Evolutionary conservation across 1,284 basidiomycete species (phyloP), one percentile per base, ranked within the genome.

Genomic region (Tilletia indica): DNA sequence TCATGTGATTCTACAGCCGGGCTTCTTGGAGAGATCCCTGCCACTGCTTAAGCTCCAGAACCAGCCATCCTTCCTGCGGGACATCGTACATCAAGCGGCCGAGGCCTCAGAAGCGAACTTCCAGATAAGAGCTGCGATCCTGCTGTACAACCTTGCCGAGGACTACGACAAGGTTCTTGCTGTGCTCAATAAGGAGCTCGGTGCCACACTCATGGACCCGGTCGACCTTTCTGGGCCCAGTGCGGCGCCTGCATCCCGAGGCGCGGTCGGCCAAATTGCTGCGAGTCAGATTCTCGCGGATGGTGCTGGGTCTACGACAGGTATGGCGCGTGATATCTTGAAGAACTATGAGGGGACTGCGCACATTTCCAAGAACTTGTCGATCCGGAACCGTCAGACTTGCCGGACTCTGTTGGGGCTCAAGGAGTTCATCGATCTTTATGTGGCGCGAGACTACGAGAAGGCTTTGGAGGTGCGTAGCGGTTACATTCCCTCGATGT

Each of bases 71-170:
- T 97, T 92, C 87, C 90, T 95, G 70, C 89, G 89, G 47, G 88
- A 92, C 51, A 93, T 98, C 72, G 91, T 98, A 70, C 86, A 91
- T 73, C 89, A 90, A 12, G 92, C 94, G 0, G 93, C 94, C 1
- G 87, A 89, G 68, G 88, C 92, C 79, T 91, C 88, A 87, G 71
- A 91, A 88, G 85, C 90, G 66, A 87, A 88, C 74, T 85, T 87
- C 68, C 91, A 92, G 39, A 90, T 92, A 58, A 88, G 91, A 4
- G 94, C 98, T 84, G 94, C 94, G 1, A 94, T 99, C 86, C 92
- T 96, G 84, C 87, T 99, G 64, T 98, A 94, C 87, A 96, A 98
- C 85, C 89, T 98, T 48, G 94, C 95, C 0, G 92, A 93, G 49
- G 93, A 97, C 75, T 94, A 95, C 83, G 87, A 90, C 68, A 93